A percentile compares a stretch with the other conserved stretches of the same genome.
Conservation (phyloP, 2,329 filamentous ascomycete species). For the Tolypocladium paradoxum region DNA sequence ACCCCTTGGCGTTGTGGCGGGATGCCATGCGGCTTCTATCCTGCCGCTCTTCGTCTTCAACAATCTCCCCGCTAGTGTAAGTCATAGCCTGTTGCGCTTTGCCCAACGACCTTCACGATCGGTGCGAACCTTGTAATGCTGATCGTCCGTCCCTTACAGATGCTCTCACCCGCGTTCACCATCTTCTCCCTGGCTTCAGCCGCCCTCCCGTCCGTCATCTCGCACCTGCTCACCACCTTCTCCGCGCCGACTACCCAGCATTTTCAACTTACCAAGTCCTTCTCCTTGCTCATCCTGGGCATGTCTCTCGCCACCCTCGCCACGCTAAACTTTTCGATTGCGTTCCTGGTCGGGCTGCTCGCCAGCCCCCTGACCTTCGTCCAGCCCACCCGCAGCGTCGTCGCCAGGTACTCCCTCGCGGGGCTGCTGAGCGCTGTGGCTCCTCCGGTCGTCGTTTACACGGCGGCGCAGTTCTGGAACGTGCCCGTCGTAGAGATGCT, state of each 20-base stretch:
- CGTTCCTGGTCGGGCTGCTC: conserved; percentile 73
- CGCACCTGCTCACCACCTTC: conserved; percentile 39
- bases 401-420: conserved; percentile 30
- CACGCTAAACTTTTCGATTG: conserved; percentile 89
- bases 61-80: conserved; percentile 54
- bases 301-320: conserved; percentile 87
- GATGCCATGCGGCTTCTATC: conserved; percentile 65
- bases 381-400: conserved; percentile 31
- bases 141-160: conserved; percentile 25
- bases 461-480: conserved; percentile 30
- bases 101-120: neutral
- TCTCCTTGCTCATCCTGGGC: conserved; percentile 85
- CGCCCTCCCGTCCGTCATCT: conserved; percentile 45
- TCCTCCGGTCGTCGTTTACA: conserved; percentile 46
- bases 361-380: conserved; percentile 72
- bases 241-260: conserved; percentile 54
- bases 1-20: conserved; percentile 62
- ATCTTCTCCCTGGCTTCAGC: conserved; percentile 44
- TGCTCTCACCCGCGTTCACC: conserved; percentile 48
- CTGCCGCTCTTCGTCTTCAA: conserved; percentile 84
- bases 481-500: conserved; percentile 47
- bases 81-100: conserved; percentile 13
- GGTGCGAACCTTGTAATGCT: neutral
- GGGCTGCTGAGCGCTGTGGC: conserved; percentile 48
- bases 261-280: conserved; percentile 71